phyloP scores from a whole-genome alignment of 2,329 filamentous ascomycete species.

The Beauveria caledonica region DNA sequence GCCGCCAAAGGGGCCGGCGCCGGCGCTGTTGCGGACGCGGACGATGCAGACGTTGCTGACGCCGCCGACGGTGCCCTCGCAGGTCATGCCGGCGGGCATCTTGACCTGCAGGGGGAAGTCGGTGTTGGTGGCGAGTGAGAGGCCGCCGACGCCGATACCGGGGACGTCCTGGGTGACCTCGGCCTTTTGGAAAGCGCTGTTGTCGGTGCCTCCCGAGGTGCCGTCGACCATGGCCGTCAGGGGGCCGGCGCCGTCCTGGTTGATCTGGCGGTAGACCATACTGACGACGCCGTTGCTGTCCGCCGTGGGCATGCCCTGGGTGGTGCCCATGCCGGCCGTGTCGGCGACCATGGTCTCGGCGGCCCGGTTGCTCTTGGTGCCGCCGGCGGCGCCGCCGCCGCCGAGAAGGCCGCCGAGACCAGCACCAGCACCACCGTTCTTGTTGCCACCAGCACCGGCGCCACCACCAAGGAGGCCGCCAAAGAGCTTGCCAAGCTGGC shows the following conservation, averaged over 20 bases:
- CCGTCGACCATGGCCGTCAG: constrained; percentile 52
- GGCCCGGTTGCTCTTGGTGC: constrained; percentile 29
- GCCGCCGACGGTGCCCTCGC: constrained; percentile 49
- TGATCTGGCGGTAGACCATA: constrained; percentile 59
- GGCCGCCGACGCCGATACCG: constrained; percentile 45
- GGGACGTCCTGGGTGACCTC: constrained; percentile 54
- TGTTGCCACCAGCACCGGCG: background rate
- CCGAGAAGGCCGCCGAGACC: constrained; percentile 27
- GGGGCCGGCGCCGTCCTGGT: constrained; percentile 62
- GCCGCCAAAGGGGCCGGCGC: constrained; percentile 59
- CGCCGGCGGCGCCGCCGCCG: constrained; percentile 10
- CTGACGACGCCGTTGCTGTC: constrained; percentile 48
- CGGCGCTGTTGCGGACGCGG: constrained; percentile 52
- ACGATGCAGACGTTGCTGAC: constrained; percentile 57
- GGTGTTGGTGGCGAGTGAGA: constrained; percentile 50
- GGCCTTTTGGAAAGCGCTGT: constrained; percentile 51
- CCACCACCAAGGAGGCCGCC: constrained; percentile 14
- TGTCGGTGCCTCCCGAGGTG: constrained; percentile 55
- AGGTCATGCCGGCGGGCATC: constrained; percentile 62
- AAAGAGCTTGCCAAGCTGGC: constrained; percentile 25
- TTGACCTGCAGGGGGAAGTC: constrained; percentile 58
- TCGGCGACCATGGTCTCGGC: constrained; percentile 42
- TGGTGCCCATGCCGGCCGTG: constrained; percentile 41
- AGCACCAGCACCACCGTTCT: constrained; percentile 15
- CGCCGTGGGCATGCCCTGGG: constrained; percentile 49